phyloP scores from a whole-genome alignment of 345 rosid genomes.

The Salix purpurea region DNA sequence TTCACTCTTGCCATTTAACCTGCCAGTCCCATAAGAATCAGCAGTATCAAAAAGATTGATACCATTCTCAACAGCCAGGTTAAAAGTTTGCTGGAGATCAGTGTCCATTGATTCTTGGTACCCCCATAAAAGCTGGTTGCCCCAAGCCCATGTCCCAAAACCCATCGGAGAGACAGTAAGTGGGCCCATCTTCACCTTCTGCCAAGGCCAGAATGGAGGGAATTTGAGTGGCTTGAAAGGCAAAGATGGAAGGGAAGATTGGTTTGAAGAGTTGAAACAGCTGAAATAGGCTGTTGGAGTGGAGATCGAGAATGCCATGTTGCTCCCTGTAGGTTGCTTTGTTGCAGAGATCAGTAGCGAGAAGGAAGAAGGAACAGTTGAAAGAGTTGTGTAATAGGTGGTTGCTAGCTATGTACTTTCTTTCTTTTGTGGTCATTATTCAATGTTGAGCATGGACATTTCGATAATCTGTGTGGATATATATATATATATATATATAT shows the following conservation, averaged over 20 bases:
- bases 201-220: conserved; percentile 87
- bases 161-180: conserved; percentile 89
- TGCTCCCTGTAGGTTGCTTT: background rate
- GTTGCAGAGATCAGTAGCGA: background rate
- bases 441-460: background rate
- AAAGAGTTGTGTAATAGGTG: background rate
- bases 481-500: background rate
- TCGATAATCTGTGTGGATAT: background rate
- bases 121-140: conserved; percentile 92
- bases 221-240: conserved; percentile 54
- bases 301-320: conserved; percentile 48
- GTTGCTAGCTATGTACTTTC: background rate
- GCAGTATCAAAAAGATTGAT: conserved; percentile 82
- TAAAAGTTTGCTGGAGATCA: conserved; percentile 70
- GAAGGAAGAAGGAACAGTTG: background rate
- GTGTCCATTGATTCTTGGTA: conserved; percentile 77
- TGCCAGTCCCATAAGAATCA: conserved; percentile 94
- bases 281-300: conserved; percentile 23
- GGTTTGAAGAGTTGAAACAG: conserved; percentile 37
- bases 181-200: conserved; percentile 89
- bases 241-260: conserved; percentile 26
- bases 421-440: background rate
- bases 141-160: conserved; percentile 99
- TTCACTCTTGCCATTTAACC: conserved; percentile 82
- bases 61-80: conserved; percentile 70